phyloP scores from a whole-genome alignment of 2,329 filamentous ascomycete species.

The Trichophyton simii region DNA sequence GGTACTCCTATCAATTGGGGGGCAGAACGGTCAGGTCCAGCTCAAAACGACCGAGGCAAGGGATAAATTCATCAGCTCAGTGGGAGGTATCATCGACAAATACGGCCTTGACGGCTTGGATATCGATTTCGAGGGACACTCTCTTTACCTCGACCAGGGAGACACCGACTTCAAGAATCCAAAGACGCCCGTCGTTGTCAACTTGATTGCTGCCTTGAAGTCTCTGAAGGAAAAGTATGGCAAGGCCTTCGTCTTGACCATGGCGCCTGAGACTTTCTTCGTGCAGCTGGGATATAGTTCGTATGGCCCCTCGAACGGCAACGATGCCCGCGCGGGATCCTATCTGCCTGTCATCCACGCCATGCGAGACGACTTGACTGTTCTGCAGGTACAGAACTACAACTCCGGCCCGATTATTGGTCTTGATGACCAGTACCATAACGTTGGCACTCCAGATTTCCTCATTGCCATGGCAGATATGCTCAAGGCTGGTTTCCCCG shows the following conservation, averaged over 20 bases:
- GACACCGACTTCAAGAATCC: constrained; percentile 7
- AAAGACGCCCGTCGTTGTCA: constrained; percentile 5
- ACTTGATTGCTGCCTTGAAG: constrained; percentile 3
- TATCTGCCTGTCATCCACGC: constrained; percentile 8
- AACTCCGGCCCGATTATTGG: constrained; percentile 7
- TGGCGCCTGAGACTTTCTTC: constrained; percentile 7
- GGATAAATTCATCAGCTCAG: constrained; percentile 6
- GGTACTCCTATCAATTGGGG: constrained; percentile 5
- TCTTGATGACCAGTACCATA: constrained; percentile 5
- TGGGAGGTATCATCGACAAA: constrained; percentile 5
- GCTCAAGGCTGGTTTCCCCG: constrained; percentile 6
- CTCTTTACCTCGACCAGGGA: constrained; percentile 4
- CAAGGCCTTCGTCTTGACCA: constrained; percentile 5
- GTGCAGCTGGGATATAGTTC: constrained; percentile 5
- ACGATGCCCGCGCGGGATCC: constrained; percentile 1
- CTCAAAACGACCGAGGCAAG: constrained; percentile 1
- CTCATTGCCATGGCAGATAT: constrained; percentile 7
- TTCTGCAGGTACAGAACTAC: constrained; percentile 9
- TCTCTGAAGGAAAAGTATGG: constrained; percentile 5
- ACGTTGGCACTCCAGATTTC: constrained; percentile 3
- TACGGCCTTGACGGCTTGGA: constrained; percentile 5
- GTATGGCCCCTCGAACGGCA: constrained; percentile 1
- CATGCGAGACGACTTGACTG: constrained; percentile 2
- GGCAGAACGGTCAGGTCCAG: constrained; percentile 8
- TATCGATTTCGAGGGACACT: constrained; percentile 7